Evolutionary conservation across 192 early-diverging fungal species (phyloP), one percentile per base, ranked within the genome.

Genomic region (Coemansia pectinata): DNA sequence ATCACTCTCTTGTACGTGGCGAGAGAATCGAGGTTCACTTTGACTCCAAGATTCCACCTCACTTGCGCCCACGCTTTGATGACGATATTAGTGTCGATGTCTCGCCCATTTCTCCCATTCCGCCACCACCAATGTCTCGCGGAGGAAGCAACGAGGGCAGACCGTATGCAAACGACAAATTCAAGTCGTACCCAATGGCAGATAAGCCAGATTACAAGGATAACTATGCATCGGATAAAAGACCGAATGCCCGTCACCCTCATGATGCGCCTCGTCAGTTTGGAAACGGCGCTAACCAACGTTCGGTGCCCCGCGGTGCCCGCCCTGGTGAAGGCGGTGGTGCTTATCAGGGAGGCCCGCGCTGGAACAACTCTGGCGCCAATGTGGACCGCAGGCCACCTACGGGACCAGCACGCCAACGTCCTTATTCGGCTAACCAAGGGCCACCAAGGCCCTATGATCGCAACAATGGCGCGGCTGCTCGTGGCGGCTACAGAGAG

Each of bases 1-100:
- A 74, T 33, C 65, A 75, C 36, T 50, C 72, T 12, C 21, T 69
- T 29, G 29, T 83, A 12, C 66, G 65, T 14, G 69, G 69, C 14
- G 33, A 67, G n/a, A 27, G 61, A 15, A 62, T 83, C 25, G 76
- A 77, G 17, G 80, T 83, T 8, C 76, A 78, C 31, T 83, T 82
- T 63, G 79, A 81, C 61, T 72, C 70, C 29, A 81, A 70, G 59
- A 73, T 81, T 21, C 79, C 79, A 19, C 66, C 63, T 6, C 62
- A 69, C 29, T 70, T 69, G 14, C 55, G 55, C 29, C 55, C 55
- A n/a, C 55, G 29, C 12, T 58, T 58, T 33, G 55, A 58, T 34
- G 55, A 58, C 55, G 29, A 58, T 31, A 31, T 7, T 17, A 58
- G 55, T 6, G 27, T 33, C 17, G 55, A 58, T 12, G 55, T 31